A percentile compares a stretch with the other conserved stretches of the same genome.
Conservation (phyloP, 352 stramenopile species). For the Pythium phragmitis region DNA sequence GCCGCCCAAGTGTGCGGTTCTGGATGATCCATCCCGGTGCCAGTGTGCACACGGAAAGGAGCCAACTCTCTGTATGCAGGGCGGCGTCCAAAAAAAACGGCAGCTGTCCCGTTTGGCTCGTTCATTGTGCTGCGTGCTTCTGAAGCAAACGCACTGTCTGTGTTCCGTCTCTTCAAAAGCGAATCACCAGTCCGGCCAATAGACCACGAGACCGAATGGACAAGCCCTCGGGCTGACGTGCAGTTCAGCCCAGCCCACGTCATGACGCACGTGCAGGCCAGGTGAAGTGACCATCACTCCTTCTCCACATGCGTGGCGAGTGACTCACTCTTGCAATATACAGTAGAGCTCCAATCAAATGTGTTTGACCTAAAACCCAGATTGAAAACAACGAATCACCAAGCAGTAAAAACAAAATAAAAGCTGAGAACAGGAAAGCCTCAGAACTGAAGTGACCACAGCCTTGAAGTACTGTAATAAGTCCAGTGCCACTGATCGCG, state of each 20-base stretch:
- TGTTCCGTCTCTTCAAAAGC: constrained; percentile 8
- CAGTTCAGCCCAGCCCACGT: background rate
- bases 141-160: constrained; percentile 25
- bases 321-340: background rate
- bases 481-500: background rate
- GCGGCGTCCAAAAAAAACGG: background rate
- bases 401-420: background rate
- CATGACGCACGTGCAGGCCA: constrained; percentile 18
- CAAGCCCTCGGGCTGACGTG: background rate
- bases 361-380: constrained; percentile 4
- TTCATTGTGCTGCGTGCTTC: constrained; percentile 7
- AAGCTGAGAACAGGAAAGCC: constrained; percentile 13
- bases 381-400: constrained; percentile 9
- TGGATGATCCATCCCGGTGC: constrained; percentile 4
- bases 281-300: constrained; percentile 25
- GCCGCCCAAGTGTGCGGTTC: constrained; percentile 1
- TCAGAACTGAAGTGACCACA: constrained; percentile 14
- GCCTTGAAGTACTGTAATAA: background rate
- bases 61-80: constrained; percentile 1
- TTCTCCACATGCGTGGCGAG: constrained; percentile 11
- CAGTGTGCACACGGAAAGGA: background rate
- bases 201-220: too few relatives aligned
- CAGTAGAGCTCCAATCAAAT: background rate
- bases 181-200: constrained; percentile 10
- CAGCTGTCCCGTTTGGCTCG: constrained; percentile 4